Evolutionary conservation across 176 grass and related monocot genomes (phyloP), one percentile per base, ranked within the genome.

Genomic region (Areca catechu): DNA sequence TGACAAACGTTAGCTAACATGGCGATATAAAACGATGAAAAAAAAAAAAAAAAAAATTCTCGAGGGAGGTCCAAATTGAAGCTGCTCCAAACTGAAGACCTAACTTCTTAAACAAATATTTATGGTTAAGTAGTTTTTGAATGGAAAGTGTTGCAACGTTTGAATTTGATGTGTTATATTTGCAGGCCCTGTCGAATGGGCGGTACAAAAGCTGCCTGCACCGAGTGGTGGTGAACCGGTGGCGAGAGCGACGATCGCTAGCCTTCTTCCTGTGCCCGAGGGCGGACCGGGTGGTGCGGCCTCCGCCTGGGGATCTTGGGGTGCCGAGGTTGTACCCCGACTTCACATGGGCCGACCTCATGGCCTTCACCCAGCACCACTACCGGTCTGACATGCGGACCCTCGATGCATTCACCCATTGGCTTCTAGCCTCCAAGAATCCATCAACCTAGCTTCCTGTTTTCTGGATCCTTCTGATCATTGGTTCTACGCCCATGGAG

Each of bases 181-280:
- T 30, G 76, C 75, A 95, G 90, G 90, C 90, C 0, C 57, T 95
- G 67, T 95, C 85, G 4, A 95, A 95, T 30, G 92, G 92, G 74
- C 70, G 74, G 69, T 91, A 87, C 65, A 91, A 82, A 80, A 96
- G 91, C 77, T 96, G 91, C 80, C 78, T 96, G 18, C 92, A 96
- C 71, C 77, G 92, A 0, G 92, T 80, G 47, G 83, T 88, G 63
- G 92, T 96, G 71, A 96, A 96, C 70, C 74, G 24, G 65, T 64
- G 51, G 12, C 74, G 55, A 25, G 80, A 84, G 75, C 71, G 92
- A 27, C 74, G 77, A n/a, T 96, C 92, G 23, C 57, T 96, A 64
- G 92, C 86, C 69, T 96, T 96, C 86, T 96, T 96, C 65, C 68
- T 96, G 1, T 90, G 86, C 62, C 92, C 92, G 56, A 65, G 67